These are phyloP conservation scores for Aspergillus sclerotiicarbonarius DNA, from an alignment of 495 filamentous ascomycete genomes.

Conservation along the genomic window DNA sequence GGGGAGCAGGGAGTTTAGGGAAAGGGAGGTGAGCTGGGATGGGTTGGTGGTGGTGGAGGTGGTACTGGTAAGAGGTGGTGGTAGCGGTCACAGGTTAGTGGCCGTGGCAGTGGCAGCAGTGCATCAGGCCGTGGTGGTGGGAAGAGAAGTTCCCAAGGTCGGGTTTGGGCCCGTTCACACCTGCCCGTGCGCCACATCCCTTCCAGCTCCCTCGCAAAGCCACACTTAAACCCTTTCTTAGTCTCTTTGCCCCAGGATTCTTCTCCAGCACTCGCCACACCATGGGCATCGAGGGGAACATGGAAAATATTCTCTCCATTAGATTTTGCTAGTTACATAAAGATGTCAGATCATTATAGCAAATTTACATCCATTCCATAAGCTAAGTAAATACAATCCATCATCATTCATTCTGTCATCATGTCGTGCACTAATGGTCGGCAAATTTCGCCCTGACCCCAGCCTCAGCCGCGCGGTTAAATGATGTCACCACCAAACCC, in stretches of 20 bases:
- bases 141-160: constrained; percentile 8
- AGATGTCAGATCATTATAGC: too few relatives aligned
- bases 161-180: constrained; percentile 17
- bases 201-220: constrained; percentile 9
- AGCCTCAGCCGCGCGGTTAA: constrained; percentile 34
- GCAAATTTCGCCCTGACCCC: not conserved
- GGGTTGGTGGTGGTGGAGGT: constrained; percentile 12
- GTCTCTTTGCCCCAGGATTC: not conserved
- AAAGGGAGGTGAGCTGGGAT: constrained; percentile 32
- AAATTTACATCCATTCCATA: not conserved
- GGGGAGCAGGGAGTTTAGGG: constrained; percentile 22
- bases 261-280: constrained; percentile 1
- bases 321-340: too few relatives aligned
- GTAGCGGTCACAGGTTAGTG: constrained; percentile 22
- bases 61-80: constrained; percentile 15
- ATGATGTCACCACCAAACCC: constrained; percentile 71
- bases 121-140: not conserved
- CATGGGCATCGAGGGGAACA: not conserved
- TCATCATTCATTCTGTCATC: constrained; percentile 6
- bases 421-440: not conserved
- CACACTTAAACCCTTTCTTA: constrained; percentile 11
- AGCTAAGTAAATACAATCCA: not conserved
- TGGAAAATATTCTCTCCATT: too few relatives aligned
- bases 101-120: not conserved
- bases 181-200: constrained; percentile 22